phyloP scores from a whole-genome alignment of 2,329 filamentous ascomycete species.

The Tolypocladium endophyticum region DNA sequence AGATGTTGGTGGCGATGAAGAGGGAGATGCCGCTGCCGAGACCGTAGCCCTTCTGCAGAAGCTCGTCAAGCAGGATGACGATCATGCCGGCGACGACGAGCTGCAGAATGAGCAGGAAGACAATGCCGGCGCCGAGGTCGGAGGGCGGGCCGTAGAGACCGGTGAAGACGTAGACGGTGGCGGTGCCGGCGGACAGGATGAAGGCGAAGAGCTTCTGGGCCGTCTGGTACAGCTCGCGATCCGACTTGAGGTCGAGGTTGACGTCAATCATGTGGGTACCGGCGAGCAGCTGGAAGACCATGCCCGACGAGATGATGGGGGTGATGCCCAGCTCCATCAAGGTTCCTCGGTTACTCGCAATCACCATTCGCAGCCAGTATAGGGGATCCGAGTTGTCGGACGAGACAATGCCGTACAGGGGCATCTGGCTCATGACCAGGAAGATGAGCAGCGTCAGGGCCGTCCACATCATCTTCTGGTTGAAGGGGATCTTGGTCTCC shows the following conservation, averaged over 20 bases:
- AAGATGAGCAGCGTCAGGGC: conserved; percentile 94
- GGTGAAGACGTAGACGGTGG: conserved; percentile 96
- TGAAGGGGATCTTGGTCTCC: conserved; percentile 97
- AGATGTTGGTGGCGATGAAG: conserved; percentile 99
- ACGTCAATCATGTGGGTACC: conserved; percentile 99
- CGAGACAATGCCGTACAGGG: conserved; percentile 96
- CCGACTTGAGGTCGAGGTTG: conserved; percentile 99
- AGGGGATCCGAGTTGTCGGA: conserved; percentile 96
- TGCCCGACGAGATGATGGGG: conserved; percentile 98
- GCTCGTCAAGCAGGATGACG: conserved; percentile 97
- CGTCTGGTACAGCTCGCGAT: conserved; percentile 99
- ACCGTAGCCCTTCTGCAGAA: conserved; percentile 98
- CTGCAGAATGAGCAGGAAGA: conserved; percentile 96
- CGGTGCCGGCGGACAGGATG: conserved; percentile 93
- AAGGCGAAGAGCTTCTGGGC: conserved; percentile 98
- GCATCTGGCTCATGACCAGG: conserved; percentile 99
- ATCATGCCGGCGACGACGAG: conserved; percentile 95
- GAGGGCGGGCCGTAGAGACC: conserved; percentile 95
- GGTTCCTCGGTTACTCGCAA: conserved; percentile 96
- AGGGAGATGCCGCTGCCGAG: conserved; percentile 97
- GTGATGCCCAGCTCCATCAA: conserved; percentile 96
- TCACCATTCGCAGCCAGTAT: conserved; percentile 99
- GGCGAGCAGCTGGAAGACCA: conserved; percentile 99
- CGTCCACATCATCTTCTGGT: conserved; percentile 96
- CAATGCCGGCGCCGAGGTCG: conserved; percentile 94